Base-by-base conservation (phyloP, 2,329 filamentous ascomycete species). In the Aspergillus sergii region DNA sequence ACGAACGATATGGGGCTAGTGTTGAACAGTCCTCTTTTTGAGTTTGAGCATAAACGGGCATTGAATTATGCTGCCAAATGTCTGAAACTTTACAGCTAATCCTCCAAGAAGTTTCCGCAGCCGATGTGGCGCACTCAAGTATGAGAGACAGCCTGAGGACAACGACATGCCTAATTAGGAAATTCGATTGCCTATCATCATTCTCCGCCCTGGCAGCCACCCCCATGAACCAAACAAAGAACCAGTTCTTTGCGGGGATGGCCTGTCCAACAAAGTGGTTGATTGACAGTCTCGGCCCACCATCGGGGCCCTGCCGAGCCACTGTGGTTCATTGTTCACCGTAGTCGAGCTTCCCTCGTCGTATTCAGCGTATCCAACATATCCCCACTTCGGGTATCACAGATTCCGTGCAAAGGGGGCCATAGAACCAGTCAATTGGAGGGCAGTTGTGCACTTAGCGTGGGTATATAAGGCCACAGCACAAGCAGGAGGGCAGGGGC, bases 281-380 rank as follows among this genome's bases (percentile, higher is more conserved):
- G 43, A 41, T 28, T 43, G 32, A 30, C 12, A 14, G 10, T 50
- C 43, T 58, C 30, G 57, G 9, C 19, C 48, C 16, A 51, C 28
- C 48, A 21, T 21, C 10, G 8, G 28, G 19, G 16, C 1, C 28
- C 16, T 21, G 48, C 48, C 2, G 28, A 32, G 48, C 48, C 28
- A 32, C 28, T 51, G 48, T 32, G 5, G 11, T 51, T 32, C 19
- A 23, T 23, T 14, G 34, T 41, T 57, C 26, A 14, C 26, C 2
- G n/a, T 21, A 50, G 26, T 39, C 43, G 43, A 34, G 3, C 4
- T n/a, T 21, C 14, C n/a, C 45, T 26, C 54, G 43, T 56, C 62
- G 62, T 64, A 64, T 64, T 56, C 50, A 43, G 26, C 59, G 62
- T 61, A 64, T 64, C 23, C 14, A 36, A 28, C 2, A 12, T 5